Base-by-base conservation (phyloP, 2,329 filamentous ascomycete genomes). In the Knufia fluminis region DNA sequence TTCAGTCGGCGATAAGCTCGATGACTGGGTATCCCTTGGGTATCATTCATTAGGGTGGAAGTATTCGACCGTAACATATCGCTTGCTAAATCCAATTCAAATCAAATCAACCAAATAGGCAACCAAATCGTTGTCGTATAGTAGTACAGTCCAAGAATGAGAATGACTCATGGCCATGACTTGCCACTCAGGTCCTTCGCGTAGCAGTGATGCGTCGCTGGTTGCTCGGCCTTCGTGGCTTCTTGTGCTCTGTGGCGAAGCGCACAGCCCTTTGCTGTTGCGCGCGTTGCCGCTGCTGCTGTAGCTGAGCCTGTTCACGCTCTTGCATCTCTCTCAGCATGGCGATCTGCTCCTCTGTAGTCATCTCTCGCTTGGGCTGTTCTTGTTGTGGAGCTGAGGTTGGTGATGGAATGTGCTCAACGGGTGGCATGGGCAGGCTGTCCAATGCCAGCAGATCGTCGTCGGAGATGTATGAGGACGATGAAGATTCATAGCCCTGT, bases 331-430 rank as follows among this genome's bases (percentile, higher is more conserved):
- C 54, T 7, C 57, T 54, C 1, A 59, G 49, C 32, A 54, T 51
- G 33, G 57, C 57, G 32, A 59, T 57, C 46, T 59, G 57, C 43
- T 59, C 57, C 45, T 59, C 57, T 20, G 55, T 59, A 39, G 56
- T 59, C 40, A 59, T 51, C 39, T 59, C 57, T 16, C 46, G 52
- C 53, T 43, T 57, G 51, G 47, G 46, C 20, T 33, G 26, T 23
- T 24, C 17, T 23, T 32, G 46, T n/a, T 19, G 17, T 38, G 32
- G 33, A 17, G 16, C 32, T 19, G 46, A 43, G n/a, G 46, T 41
- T 2, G 33, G 31, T 33, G 38, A 38, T n/a, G 36, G 28, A 16
- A 49, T 49, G 17, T 48, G 52, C 52, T 59, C 55, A 14, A 58
- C 40, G 1, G 45, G 45, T 17, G 57, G 56, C 17, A 57, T 50